Base-by-base conservation (phyloP, 257 asterid genomes). In the Ilex aquifolium region DNA sequence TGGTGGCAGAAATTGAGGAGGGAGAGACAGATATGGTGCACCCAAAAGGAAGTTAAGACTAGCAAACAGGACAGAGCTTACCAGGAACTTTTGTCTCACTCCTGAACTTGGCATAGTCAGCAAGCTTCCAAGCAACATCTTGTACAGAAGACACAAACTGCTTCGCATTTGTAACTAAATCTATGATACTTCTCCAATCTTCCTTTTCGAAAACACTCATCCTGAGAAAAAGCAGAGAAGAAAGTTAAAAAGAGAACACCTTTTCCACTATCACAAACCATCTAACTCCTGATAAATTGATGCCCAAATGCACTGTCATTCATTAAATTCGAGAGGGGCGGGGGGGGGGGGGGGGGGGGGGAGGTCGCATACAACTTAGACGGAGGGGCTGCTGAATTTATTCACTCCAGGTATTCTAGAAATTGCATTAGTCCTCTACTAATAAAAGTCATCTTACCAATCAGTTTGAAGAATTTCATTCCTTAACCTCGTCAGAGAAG, bases 401-500 rank as follows among this genome's bases (percentile, higher is more conserved):
- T 49, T 12, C 54, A 49, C 17, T 12, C 54, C 54, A 49, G 6
- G 14, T 49, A 3, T 49, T 49, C 8, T 36, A 36, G 42, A 36
- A 36, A 36, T 36, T 36, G 42, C 42, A 36, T 4, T 36, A 4
- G 42, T 8, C 42, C 5, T 36, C 8, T 36, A 36, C 8, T 4
- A 8, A 36, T 36, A 36, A 57, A 44, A 55, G 46, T 61, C 57
- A 62, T 57, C 91, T 83, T 80, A 93, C 99, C 99, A 93, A 79
- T 93, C 96, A 56, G 97, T 90, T 74, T 85, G 92, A 60, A 90
- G 84, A 71, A 90, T 85, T 79, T 93, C 99, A 67, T 90, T 93
- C 84, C 97, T 81, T 69, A 93, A 77, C 67, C 96, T 82, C 16
- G 85, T 78, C 51, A 90, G 59, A 36, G 97, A 82, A 69, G 89